phyloP scores from a whole-genome alignment of 179 eudicot species.

The Actinidia polygama region DNA sequence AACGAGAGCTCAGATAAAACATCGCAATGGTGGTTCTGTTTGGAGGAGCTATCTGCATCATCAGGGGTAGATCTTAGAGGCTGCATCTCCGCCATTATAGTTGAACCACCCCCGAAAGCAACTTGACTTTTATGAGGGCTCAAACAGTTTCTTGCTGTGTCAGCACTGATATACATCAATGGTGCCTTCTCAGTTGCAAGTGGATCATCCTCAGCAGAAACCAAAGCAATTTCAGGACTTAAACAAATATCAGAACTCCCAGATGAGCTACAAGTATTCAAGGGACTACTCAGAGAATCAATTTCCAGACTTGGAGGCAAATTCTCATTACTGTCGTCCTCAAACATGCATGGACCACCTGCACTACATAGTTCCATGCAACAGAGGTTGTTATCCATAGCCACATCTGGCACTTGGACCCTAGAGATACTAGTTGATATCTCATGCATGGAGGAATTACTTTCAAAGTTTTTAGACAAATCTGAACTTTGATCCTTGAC shows the following conservation, averaged over 20 bases:
- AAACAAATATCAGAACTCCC: conserved; percentile 21
- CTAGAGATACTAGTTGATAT: conserved; percentile 15
- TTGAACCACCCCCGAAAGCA: conserved; percentile 16
- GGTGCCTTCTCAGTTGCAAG: conserved; percentile 24
- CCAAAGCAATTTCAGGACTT: conserved; percentile 25
- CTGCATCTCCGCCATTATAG: conserved; percentile 25
- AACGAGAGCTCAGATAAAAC: conserved; percentile 23
- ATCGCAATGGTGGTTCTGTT: conserved; percentile 22
- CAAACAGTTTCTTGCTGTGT: conserved; percentile 17
- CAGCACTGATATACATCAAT: neutral
- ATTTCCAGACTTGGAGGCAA: conserved; percentile 13
- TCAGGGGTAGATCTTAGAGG: conserved; percentile 14
- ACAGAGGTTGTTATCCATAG: conserved; percentile 8
- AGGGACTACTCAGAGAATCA: conserved; percentile 20
- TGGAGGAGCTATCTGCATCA: conserved; percentile 21
- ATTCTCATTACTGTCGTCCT: conserved; percentile 17
- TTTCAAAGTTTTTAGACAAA: conserved; percentile 22
- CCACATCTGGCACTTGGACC: conserved; percentile 27
- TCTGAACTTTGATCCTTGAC: conserved; percentile 20
- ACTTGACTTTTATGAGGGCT: conserved; percentile 19
- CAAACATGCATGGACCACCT: conserved; percentile 22
- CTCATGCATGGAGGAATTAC: conserved; percentile 22
- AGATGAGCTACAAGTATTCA: conserved; percentile 19
- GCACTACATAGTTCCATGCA: conserved; percentile 4
- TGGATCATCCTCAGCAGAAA: conserved; percentile 24